Evolutionary conservation across 164 flowering plant genomes (phyloP).

Genomic region (Taxillus chinensis): DNA sequence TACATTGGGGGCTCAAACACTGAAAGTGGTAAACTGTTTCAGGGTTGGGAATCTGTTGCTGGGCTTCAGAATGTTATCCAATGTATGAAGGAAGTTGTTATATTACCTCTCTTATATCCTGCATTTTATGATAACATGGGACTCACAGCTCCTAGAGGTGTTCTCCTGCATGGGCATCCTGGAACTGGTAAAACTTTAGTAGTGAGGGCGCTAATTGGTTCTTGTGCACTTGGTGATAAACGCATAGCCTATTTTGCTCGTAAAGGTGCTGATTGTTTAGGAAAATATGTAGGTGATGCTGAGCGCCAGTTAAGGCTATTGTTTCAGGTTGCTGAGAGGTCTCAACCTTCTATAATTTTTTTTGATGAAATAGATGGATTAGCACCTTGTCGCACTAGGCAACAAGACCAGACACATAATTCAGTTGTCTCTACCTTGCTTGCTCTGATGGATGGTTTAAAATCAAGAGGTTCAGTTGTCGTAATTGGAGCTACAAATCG

Average conservation of each 20-base stretch:
- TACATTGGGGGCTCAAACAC: conserved; percentile 74
- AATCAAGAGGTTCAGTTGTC: conserved; percentile 93
- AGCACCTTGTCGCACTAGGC: conserved; percentile 77
- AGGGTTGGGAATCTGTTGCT: conserved; percentile 98
- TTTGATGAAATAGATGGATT: conserved; percentile 98
- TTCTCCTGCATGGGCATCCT: conserved; percentile 95
- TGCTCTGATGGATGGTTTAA: conserved; percentile 88
- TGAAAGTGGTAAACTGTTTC: conserved; percentile 33
- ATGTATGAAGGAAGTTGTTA: conserved; percentile 94
- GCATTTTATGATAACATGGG: conserved; percentile 71
- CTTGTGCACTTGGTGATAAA: conserved; percentile 92
- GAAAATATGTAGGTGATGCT: conserved; percentile 99
- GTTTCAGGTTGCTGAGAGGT: conserved; percentile 96
- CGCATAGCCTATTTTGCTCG: conserved; percentile 95
- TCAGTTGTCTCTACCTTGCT: conserved; percentile 96
- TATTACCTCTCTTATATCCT: conserved; percentile 86
- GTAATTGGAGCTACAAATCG: conserved; percentile 99
- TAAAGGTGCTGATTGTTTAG: conserved; percentile 98
- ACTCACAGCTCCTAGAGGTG: conserved; percentile 93
- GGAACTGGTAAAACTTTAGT: conserved; percentile 97
- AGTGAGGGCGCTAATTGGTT: conserved; percentile 86
- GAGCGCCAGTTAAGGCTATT: conserved; percentile 89
- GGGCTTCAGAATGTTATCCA: conserved; percentile 88
- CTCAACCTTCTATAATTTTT: conserved; percentile 95
- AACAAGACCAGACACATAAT: conserved; percentile 98